phyloP scores from a whole-genome alignment of 2,329 filamentous ascomycete genomes.

The Fusarium sp. region DNA sequence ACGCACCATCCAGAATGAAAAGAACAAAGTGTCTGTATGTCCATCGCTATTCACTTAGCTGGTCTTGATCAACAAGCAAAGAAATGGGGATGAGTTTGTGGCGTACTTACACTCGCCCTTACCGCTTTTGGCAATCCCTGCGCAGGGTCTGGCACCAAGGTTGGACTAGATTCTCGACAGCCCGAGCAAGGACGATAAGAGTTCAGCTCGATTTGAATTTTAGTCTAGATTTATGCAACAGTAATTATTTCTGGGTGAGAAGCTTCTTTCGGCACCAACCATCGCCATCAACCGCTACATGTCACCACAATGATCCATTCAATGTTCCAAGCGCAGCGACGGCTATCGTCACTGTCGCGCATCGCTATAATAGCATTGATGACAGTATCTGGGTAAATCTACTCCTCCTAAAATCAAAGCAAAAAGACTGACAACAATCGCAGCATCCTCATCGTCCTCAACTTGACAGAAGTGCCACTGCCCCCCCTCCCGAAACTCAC shows the following conservation, averaged over 20 bases:
- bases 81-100: not conserved
- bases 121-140: not conserved
- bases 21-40: not conserved
- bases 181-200: not conserved
- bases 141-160: not conserved
- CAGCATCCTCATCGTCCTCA: not conserved
- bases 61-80: fast-evolving
- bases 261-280: not conserved
- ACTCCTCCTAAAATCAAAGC: fast-evolving
- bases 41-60: fast-evolving
- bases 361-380: not conserved
- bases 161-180: not conserved
- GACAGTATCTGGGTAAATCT: fast-evolving
- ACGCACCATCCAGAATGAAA: not conserved
- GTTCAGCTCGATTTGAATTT: not conserved
- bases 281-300: not conserved
- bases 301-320: not conserved
- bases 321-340: not conserved
- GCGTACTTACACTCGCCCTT: fast-evolving
- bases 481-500: not conserved
- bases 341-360: not conserved
- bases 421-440: fast-evolving
- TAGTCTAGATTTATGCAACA: not conserved
- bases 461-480: not conserved
- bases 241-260: not conserved